Base-by-base conservation (phyloP, 768 basidiomycete genomes). In the Trametes sanguinea region DNA sequence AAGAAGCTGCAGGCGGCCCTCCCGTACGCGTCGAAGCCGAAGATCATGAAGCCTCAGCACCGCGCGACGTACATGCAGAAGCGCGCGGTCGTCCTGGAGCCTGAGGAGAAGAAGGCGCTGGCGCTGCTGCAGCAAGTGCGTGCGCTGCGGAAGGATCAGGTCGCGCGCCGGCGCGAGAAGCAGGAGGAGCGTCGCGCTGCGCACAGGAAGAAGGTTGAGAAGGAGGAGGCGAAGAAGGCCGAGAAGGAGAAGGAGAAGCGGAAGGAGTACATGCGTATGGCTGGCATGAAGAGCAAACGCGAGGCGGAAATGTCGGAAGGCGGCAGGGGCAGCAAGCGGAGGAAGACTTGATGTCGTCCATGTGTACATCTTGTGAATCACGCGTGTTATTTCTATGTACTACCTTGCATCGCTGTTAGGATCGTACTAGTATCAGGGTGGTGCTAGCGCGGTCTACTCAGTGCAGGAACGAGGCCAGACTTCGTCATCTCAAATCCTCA, bases 1-100 rank as follows among this genome's bases (percentile, higher is more conserved):
- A 88, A 88, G 71, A 93, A 92, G 68, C 83, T 99, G n/a, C 95
- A 98, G 74, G 86, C 94, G 0, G 78, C 87, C 2, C 79, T 98
- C 10, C 97, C 97, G 0, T 99, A 90, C 69, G 92, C 94, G 1
- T 90, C 92, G 37, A 99, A 99, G 75, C 92, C 95, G 17, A 91
- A 90, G 74, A 73, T 89, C 40, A 89, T 91, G 83, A 82, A 83
- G 66, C 81, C 89, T 7, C 94, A 94, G 75, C 76, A 78, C 39
- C 77, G 77, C 57, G 80, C 83, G 72, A 94, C 95, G n/a, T 97
- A 98, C 75, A 76, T 98, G 71, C 93, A 95, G 75, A 93, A 92
- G 74, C 88, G 97, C 11, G 95, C 96, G 1, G 95, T 98, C 29
- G 88, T 99, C 47, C 83, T 98, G 82, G 92, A 96, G 70, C 92